Percentiles rank a stretch among this genome's conserved stretches.
phyloP scores from a whole-genome alignment of 2,329 filamentous ascomycete genomes.

The Helotiales sp. region DNA sequence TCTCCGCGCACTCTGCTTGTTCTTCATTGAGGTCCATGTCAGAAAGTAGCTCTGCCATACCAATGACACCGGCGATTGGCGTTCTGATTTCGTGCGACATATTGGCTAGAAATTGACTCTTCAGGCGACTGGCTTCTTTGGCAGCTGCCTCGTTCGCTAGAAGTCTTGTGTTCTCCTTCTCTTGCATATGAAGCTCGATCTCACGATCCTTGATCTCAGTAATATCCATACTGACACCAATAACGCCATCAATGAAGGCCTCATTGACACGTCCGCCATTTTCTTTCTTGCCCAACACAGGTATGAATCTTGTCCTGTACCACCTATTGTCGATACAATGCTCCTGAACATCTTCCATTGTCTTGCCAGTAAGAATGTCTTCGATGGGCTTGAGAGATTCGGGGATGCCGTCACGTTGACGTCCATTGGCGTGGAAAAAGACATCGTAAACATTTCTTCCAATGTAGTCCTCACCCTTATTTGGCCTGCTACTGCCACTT shows the following conservation, averaged over 20 bases:
- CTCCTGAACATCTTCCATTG: constrained; percentile 62
- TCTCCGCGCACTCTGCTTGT: constrained; percentile 73
- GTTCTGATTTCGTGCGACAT: constrained; percentile 82
- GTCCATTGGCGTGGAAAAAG: constrained; percentile 44
- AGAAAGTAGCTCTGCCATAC: constrained; percentile 73
- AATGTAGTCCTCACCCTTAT: constrained; percentile 40
- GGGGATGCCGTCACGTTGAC: constrained; percentile 34
- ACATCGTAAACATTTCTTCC: constrained; percentile 66
- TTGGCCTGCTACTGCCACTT: constrained; percentile 18
- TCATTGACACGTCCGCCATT: constrained; percentile 50
- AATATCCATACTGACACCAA: constrained; percentile 78
- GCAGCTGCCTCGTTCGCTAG: constrained; percentile 76
- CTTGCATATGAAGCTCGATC: constrained; percentile 61
- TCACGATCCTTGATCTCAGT: constrained; percentile 70
- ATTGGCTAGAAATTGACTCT: constrained; percentile 77
- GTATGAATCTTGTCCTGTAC: constrained; percentile 71
- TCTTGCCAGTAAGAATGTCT: constrained; percentile 61
- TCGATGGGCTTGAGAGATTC: constrained; percentile 59
- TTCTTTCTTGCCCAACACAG: constrained; percentile 58
- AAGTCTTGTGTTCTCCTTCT: constrained; percentile 67
- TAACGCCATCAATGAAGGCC: constrained; percentile 65
- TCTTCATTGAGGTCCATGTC: constrained; percentile 69
- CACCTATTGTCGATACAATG: constrained; percentile 53
- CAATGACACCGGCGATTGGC: constrained; percentile 77
- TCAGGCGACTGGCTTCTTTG: constrained; percentile 77